Base-by-base conservation (phyloP, 108 stramenopile species). In the Pseudonitzschia multiseries region DNA sequence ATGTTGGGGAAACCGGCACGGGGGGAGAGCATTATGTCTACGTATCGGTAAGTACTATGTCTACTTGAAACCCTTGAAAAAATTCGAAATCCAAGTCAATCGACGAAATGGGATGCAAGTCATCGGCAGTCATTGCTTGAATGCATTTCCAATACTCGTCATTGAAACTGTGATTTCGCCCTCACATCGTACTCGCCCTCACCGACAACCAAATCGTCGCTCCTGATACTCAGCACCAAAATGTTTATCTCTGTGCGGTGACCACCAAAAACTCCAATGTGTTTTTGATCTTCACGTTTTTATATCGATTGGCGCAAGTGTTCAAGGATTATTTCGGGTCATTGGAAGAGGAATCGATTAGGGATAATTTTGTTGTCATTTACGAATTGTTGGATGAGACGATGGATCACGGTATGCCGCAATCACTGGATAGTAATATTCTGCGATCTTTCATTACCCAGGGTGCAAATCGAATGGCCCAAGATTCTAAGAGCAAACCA, bases 371-470 rank as follows among this genome's bases (percentile, higher is more conserved):
- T 76, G 98, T 99, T 20, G 93, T 98, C 80, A 97, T 98, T 66
- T 99, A 99, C 78, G 99, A 99, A 77, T 84, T 99, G 28, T 82
- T 99, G 48, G 99, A 99, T 74, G 99, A 99, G 82, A 98, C 98
- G 36, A 98, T 98, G 98, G 99, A 99, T 77, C 97, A 98, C 66
- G 99, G 99, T 10, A 84, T 98, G 83, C 99, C 99, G 14, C 99
- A 99, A 82, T 83, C 83, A 40, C 76, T 95, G 5, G 94, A 95
- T 75, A 84, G 83, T 40, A 95, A 86, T 36, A 96, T 97, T 69
- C 79, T 98, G 26, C 83, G 93, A 59, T 82, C 89, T 69, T 99
- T 95, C 81, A 98, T 99, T 66, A 97, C 97, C 27, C 96, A 97
- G 72, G 85, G 95, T 54, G 94, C 96, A 31, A 97, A 97, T 68